Evolutionary conservation across 2,329 filamentous ascomycete genomes (phyloP).

Genomic region (Colletotrichum orchidophilum): DNA sequence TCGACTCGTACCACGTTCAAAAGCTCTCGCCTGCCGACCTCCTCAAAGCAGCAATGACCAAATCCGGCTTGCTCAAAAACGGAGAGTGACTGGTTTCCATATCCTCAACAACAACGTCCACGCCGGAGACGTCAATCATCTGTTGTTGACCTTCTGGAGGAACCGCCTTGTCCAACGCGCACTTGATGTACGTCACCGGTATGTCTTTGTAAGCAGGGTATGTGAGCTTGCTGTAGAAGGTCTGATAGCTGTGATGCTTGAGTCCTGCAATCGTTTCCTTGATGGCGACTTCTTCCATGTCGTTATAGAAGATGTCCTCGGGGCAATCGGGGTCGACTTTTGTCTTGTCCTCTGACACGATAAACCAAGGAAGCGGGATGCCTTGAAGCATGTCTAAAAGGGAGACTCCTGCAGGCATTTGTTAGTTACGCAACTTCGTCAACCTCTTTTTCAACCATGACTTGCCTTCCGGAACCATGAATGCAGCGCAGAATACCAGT

Average conservation of each 20-base stretch:
- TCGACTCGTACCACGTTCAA: background rate
- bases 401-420: background rate
- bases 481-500: constrained; percentile 35
- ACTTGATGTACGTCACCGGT: constrained; percentile 9
- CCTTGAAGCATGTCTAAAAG: background rate
- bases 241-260: background rate
- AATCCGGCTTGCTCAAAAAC: constrained; percentile 6
- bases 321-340: background rate
- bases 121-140: constrained; percentile 4
- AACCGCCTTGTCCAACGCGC: constrained; percentile 6
- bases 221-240: constrained; percentile 6
- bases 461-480: background rate
- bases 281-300: background rate
- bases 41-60: background rate
- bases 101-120: background rate
- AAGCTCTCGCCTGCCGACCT: constrained; percentile 1
- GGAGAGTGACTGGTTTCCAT: constrained; percentile 6
- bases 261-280: background rate
- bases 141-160: background rate
- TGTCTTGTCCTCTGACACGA: background rate
- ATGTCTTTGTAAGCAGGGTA: constrained; percentile 17
- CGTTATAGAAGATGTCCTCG: background rate
- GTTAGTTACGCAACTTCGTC: background rate
- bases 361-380: background rate
- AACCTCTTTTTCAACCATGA: background rate